phyloP scores from a whole-genome alignment of 305 asterid genomes.

The Caryopteris hybrid region DNA sequence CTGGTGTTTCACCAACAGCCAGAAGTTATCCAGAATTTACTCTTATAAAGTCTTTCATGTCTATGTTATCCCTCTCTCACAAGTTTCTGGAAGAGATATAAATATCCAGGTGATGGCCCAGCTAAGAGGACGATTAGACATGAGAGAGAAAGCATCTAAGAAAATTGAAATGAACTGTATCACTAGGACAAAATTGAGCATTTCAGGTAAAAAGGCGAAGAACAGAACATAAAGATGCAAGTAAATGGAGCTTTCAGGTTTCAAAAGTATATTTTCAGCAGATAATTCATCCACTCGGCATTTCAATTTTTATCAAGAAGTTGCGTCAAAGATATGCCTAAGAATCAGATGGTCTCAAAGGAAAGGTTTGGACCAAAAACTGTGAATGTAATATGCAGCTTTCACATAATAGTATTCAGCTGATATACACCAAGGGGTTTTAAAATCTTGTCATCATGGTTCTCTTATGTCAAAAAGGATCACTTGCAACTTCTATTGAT shows the following conservation, averaged over 20 bases:
- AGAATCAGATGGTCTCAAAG: background rate
- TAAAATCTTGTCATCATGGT: background rate
- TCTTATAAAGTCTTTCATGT: background rate
- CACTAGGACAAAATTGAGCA: background rate
- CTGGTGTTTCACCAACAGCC: background rate
- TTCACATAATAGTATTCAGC: too few species aligned
- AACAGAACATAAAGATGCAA: background rate
- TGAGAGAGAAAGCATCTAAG: background rate
- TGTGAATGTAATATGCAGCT: background rate
- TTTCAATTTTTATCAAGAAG: background rate
- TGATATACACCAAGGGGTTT: too few species aligned
- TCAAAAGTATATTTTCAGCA: background rate
- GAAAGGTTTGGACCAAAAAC: background rate
- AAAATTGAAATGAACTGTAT: background rate
- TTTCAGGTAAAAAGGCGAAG: background rate
- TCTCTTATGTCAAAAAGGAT: background rate
- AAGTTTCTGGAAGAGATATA: background rate
- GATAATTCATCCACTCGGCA: background rate
- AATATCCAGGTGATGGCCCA: constrained; percentile 2
- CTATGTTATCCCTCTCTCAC: background rate
- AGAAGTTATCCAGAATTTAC: background rate
- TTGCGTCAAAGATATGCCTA: background rate
- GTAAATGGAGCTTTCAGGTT: background rate
- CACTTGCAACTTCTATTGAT: background rate
- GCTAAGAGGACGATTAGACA: too few species aligned